Evolutionary conservation across 2,329 filamentous ascomycete species (phyloP), one percentile per base, ranked within the genome.

Genomic region (Penicillium concentricum): DNA sequence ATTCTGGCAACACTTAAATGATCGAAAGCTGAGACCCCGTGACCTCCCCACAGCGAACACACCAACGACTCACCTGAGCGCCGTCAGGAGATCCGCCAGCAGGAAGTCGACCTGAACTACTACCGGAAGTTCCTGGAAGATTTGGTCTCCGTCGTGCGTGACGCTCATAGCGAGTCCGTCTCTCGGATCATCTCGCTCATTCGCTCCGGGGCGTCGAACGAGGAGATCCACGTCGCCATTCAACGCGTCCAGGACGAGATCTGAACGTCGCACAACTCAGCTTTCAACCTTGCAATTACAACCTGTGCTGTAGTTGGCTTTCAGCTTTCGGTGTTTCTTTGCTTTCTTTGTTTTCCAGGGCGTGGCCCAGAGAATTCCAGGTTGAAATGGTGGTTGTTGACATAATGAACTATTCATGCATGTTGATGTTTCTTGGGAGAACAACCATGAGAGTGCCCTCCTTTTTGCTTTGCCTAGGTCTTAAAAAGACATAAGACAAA

Each of bases 161-260:
- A 66, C 5, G 62, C 60, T 34, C 60, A 68, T 20, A 60, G 64
- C 41, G 62, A 60, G n/a, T 51, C 60, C 2, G 61, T 72, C 5
- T 45, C 60, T 18, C 63, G 47, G 28, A 43, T 72, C 49, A 54
- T 72, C 43, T 54, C 61, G 26, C 48, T 63, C 22, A 70, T 72
- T 41, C 70, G 69, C 32, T 63, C 68, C 15, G 68, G 69, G 18
- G 69, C 66, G 9, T 69, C 70, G 7, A 58, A 69, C 12, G 49
- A 62, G 44, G 59, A 69, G 16, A 69, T 72, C 16, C 63, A 66
- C 41, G 49, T 54, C 7, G 52, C 54, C 5, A 46, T 72, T 46
- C 58, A 63, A 20, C 58, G 58, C 30, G 28, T 60, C 13, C 51
- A 51, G 32, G 42, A 41, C 7, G 57, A 32, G 20, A 35, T 6